Conservation (phyloP, 1,139 yeast genomes). For the Saccharomyces uvarum region DNA sequence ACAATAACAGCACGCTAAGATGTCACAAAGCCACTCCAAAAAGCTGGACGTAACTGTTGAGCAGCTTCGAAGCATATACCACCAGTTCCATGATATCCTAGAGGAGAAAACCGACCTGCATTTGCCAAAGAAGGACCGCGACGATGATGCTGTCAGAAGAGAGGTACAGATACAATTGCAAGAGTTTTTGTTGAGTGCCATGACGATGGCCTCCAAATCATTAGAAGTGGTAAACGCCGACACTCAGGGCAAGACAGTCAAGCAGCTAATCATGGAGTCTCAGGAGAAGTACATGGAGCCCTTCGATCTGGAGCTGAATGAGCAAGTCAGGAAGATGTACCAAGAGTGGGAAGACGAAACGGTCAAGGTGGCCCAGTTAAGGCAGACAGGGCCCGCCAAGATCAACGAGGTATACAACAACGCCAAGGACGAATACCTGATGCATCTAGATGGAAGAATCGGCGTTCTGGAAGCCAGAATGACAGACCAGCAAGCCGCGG, state of each 20-base stretch:
- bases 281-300: conserved; percentile 44
- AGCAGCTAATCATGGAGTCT: conserved; percentile 16
- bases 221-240: conserved; percentile 38
- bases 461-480: conserved; percentile 8
- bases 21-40: conserved; percentile 1
- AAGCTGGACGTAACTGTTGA: conserved; percentile 23
- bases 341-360: conserved; percentile 53
- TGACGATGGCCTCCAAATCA: conserved; percentile 45
- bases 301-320: conserved; percentile 52
- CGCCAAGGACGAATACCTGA: conserved; percentile 20
- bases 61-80: conserved; percentile 25
- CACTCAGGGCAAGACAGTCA: conserved; percentile 10
- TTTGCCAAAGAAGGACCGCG: conserved; percentile 15
- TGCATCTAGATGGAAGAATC: conserved; percentile 21
- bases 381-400: conserved; percentile 45
- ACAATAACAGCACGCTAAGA: not conserved
- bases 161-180: conserved; percentile 40
- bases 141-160: conserved; percentile 11
- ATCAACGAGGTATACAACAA: conserved; percentile 28
- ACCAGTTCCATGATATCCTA: conserved; percentile 22
- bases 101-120: conserved; percentile 19
- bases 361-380: conserved; percentile 42
- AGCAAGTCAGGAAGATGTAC: conserved; percentile 44
- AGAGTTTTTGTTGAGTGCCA: conserved; percentile 40
- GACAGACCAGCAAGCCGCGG: conserved; percentile 5